These are phyloP conservation scores for Simplicillium sp. DNA, from an alignment of 2,329 filamentous ascomycete genomes.

Conservation along the genomic window DNA sequence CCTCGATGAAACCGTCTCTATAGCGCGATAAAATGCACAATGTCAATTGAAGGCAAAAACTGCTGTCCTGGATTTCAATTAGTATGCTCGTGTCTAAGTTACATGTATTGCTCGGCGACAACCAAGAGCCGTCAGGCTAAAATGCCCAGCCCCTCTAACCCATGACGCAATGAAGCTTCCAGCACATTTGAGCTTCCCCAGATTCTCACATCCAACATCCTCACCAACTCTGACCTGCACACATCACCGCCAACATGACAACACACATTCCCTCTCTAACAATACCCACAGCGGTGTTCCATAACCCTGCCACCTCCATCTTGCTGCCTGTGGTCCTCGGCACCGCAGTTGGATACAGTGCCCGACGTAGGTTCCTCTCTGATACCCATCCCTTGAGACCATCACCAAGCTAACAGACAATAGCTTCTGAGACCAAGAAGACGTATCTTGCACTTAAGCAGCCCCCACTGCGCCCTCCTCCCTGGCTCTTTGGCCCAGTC, in stretches of 20 bases:
- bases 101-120: too few relatives aligned
- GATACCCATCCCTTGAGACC: not conserved
- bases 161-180: not conserved
- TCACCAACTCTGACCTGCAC: not conserved
- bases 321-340: slow-evolving; percentile 68
- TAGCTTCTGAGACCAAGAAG: slow-evolving; percentile 48
- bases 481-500: slow-evolving; percentile 52
- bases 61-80: too few relatives aligned
- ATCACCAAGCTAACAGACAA: not conserved
- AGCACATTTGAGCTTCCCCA: not conserved
- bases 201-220: not conserved
- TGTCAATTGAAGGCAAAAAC: too few relatives aligned
- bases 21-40: too few relatives aligned
- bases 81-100: too few relatives aligned
- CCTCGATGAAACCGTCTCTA: not conserved
- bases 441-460: slow-evolving; percentile 60
- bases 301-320: slow-evolving; percentile 62
- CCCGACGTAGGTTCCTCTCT: slow-evolving; percentile 42
- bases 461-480: slow-evolving; percentile 51
- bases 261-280: slow-evolving; percentile 71
- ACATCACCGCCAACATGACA: slow-evolving; percentile 46
- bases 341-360: slow-evolving; percentile 61
- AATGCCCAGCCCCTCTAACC: not conserved
- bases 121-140: too few relatives aligned
- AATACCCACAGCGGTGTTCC: slow-evolving; percentile 62